These are phyloP conservation scores for Blastocystis sp. DNA, from an alignment of 352 stramenopile genomes.

Conservation along the genomic window DNA sequence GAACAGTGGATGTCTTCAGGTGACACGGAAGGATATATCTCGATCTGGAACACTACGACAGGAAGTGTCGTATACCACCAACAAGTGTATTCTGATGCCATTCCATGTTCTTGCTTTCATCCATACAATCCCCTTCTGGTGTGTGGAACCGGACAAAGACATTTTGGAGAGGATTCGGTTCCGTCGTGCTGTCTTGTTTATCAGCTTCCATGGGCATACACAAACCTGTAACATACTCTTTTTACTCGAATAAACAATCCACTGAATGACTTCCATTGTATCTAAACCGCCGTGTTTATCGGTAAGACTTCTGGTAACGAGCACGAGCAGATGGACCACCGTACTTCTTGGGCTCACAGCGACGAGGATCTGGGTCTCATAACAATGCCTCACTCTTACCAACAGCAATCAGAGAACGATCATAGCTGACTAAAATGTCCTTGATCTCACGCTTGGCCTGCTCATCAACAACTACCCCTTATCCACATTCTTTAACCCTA, in stretches of 20 bases:
- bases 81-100: not conserved
- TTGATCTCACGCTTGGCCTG: conserved; percentile 98
- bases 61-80: not conserved
- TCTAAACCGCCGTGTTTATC: conserved; percentile 74
- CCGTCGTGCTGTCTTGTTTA: conserved; percentile 39
- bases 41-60: not conserved
- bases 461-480: conserved; percentile 86
- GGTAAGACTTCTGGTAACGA: conserved; percentile 99
- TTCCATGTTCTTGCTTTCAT: not conserved
- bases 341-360: conserved; percentile 99
- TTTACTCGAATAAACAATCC: not conserved
- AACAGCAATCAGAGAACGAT: conserved; percentile 85
- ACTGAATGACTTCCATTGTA: not conserved
- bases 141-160: conserved; percentile 23
- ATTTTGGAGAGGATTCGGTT: conserved; percentile 10
- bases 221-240: not conserved
- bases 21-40: not conserved
- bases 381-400: not conserved
- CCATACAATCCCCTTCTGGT: conserved; percentile 21
- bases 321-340: conserved; percentile 89
- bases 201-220: conserved; percentile 17
- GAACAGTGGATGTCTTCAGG: not conserved
- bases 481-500: conserved; percentile 67
- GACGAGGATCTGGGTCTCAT: conserved; percentile 86
- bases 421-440: conserved; percentile 93